Evolutionary conservation across 1,284 basidiomycete genomes (phyloP), one percentile per base, ranked within the genome.

Genomic region (Microbotryomycetes sp.): DNA sequence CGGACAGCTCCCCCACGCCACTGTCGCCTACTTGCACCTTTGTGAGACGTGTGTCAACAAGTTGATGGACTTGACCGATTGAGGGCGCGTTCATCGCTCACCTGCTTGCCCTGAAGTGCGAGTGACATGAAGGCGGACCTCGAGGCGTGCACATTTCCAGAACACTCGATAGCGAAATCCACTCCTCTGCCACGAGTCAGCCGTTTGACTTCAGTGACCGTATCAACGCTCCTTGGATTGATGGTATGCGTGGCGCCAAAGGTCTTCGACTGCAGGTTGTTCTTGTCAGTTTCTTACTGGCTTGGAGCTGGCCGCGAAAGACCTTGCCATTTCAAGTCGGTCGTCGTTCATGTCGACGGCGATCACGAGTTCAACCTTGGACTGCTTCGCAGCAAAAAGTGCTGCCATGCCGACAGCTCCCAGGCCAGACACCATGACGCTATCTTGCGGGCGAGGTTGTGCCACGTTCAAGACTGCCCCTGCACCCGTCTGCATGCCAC

Each of bases 391-490:
- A 0, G 69, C 70, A 46, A 69, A 69, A 18, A 68, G 45, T 23
- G 71, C 68, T 24, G 64, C 68, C 30, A 65, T 66, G 1, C 71
- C 71, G 26, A 72, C 68, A 3, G 66, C 71, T 1, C 71, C 71
- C 3, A 70, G 56, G 3, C 69, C 69, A 30, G 64, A 67, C 15
- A 72, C n/a, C 29, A 58, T 57, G 50, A 71, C 57, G 7, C 60
- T 60, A 4, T 41, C 35, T 4, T 56, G 13, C 0, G 31, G 27
- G 0, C 28, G 7, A 0, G 68, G 68, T 18, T 64, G 65, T 28
- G 70, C 59, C 9, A 58, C 46, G 54, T 64, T 65, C 41, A 65
- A 45, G 1, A 62, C 45, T 4, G 53, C 62, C 1, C 57, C 66
- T 7, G 56, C 59, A 9, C 61, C 63, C 45, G 3, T 30, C 13